These are phyloP conservation scores for Orychophragmus violaceus DNA, from an alignment of 345 rosid genomes.

Conservation along the genomic window DNA sequence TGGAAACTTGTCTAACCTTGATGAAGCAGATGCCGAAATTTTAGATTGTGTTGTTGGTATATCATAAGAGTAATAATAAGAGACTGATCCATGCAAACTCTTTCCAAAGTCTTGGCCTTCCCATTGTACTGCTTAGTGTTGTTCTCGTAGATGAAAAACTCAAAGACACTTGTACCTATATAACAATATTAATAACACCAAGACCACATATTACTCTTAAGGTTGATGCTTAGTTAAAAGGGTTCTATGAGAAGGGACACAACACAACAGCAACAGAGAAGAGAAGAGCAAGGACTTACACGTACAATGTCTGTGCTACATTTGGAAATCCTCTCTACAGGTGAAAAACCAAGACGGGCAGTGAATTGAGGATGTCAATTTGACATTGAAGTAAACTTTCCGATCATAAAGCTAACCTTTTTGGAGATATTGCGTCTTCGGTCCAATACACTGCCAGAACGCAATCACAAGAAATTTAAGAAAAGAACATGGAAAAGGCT, in stretches of 20 bases:
- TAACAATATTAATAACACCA: neutral
- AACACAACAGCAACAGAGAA: neutral
- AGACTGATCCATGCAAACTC: constrained; percentile 34
- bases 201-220: neutral
- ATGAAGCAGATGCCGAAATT: too few species aligned
- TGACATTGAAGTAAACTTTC: too few species aligned
- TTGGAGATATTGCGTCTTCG: too few species aligned
- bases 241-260: neutral
- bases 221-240: neutral
- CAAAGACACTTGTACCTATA: constrained; percentile 40
- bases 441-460: too few species aligned
- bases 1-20: too few species aligned
- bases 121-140: constrained; percentile 33
- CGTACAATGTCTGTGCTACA: constrained; percentile 32
- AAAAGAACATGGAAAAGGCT: too few species aligned
- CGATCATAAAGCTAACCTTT: too few species aligned
- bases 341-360: constrained; percentile 29
- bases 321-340: constrained; percentile 37
- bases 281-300: constrained; percentile 40
- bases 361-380: too few species aligned
- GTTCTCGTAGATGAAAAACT: constrained; percentile 26
- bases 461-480: too few species aligned
- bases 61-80: neutral
- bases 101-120: constrained; percentile 27
- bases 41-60: too few species aligned